Evolutionary conservation across 345 rosid genomes (phyloP).

Genomic region (Sonneratia caseolaris): DNA sequence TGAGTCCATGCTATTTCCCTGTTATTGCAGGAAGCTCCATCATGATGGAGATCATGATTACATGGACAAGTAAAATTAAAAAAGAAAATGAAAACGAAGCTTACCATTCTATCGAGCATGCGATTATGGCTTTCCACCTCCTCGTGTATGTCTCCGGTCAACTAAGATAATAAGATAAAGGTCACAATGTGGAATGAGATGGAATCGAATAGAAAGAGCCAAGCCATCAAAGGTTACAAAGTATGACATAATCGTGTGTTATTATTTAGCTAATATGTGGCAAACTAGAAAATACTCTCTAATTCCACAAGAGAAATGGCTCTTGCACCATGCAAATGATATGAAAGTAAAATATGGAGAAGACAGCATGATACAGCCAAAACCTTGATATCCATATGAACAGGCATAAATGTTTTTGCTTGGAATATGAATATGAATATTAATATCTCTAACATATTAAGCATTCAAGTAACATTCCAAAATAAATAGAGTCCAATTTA

Average conservation of each 20-base stretch:
- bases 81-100: neutral
- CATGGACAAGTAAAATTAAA: neutral
- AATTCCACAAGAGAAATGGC: neutral
- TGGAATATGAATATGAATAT: neutral
- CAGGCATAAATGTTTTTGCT: neutral
- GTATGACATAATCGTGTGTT: neutral
- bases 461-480: no score
- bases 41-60: neutral
- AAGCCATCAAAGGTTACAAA: neutral
- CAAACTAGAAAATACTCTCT: neutral
- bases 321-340: neutral
- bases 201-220: neutral
- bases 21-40: conserved; percentile 16
- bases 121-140: conserved; percentile 87
- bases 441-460: neutral
- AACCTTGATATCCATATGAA: neutral
- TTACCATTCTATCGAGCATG: conserved; percentile 69
- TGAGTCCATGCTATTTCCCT: conserved; percentile 84
- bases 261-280: neutral
- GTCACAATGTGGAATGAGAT: neutral
- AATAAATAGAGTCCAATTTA: no score
- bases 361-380: neutral
- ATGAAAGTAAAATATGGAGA: neutral
- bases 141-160: conserved; percentile 81
- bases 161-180: conserved; percentile 24